phyloP scores from a whole-genome alignment of 306 rosid genomes.

The Prunus armeniaca region DNA sequence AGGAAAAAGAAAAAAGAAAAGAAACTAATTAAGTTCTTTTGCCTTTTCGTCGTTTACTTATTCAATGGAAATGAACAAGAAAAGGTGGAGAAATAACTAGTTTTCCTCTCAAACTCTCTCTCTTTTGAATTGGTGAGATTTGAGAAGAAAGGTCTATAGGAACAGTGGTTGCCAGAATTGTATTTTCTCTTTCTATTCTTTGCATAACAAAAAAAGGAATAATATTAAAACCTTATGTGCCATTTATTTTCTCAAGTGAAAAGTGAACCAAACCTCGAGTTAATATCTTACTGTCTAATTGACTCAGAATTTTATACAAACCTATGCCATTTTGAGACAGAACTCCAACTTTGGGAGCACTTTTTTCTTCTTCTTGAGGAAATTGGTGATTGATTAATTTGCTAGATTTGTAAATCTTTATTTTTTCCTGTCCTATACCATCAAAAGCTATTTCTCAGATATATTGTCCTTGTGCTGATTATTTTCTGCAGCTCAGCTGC shows the following conservation, averaged over 20 bases:
- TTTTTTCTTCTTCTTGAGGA: background rate
- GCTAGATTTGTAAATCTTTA: background rate
- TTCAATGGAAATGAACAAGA: background rate
- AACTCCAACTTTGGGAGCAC: background rate
- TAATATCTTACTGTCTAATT: background rate
- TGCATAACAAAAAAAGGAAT: background rate
- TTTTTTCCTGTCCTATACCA: background rate
- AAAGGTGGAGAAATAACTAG: background rate
- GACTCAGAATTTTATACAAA: background rate
- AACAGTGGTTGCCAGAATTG: background rate
- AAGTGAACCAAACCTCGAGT: background rate
- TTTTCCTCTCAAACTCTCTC: background rate
- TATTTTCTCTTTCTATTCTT: background rate
- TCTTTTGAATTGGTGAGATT: background rate
- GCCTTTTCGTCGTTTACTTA: background rate
- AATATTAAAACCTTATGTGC: background rate
- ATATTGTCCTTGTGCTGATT: constrained; percentile 26
- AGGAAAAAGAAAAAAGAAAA: background rate
- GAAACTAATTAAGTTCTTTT: too few species aligned
- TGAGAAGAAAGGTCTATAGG: background rate
- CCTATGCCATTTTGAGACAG: background rate
- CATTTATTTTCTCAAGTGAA: background rate
- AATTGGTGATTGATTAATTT: background rate
- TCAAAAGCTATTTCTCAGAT: background rate
- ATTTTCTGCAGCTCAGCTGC: constrained; percentile 61